Evolutionary conservation across 495 filamentous ascomycete genomes (phyloP).

Genomic region (Copromyces sp.): DNA sequence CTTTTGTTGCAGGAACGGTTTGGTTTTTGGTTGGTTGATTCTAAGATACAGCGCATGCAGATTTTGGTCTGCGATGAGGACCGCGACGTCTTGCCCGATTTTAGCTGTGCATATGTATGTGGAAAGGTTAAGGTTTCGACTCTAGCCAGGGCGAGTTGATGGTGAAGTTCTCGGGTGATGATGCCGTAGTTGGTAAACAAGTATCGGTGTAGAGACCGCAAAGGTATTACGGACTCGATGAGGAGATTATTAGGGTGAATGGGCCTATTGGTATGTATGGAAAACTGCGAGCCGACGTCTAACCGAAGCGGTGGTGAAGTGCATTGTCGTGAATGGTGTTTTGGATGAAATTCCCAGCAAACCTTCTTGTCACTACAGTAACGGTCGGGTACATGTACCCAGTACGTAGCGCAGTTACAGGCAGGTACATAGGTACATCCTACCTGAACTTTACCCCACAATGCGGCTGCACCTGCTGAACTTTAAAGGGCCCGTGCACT

Average conservation of each 20-base stretch:
- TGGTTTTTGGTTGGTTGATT: neutral
- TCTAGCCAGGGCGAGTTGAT: neutral
- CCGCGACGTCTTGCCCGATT: neutral
- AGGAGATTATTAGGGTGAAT: neutral
- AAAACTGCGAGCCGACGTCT: neutral
- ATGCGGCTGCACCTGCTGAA: slow-evolving; percentile 5
- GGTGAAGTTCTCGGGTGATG: neutral
- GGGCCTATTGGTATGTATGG: neutral
- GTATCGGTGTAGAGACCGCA: neutral
- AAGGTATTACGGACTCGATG: neutral
- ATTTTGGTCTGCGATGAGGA: neutral
- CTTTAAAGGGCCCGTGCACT: slow-evolving; percentile 12
- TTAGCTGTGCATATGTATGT: neutral
- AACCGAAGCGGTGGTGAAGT: neutral
- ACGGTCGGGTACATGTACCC: slow-evolving; percentile 2
- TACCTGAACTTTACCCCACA: slow-evolving; percentile 13
- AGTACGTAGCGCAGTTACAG: neutral
- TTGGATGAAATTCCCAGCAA: neutral
- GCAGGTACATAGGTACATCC: neutral
- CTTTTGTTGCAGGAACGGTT: neutral
- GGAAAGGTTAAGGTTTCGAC: neutral
- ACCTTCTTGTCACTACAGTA: neutral
- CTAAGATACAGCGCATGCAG: neutral
- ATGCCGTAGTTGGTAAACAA: neutral
- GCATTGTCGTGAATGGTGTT: neutral